Conservation (phyloP, 441 rosid species). For the Metrosideros polymorpha region DNA sequence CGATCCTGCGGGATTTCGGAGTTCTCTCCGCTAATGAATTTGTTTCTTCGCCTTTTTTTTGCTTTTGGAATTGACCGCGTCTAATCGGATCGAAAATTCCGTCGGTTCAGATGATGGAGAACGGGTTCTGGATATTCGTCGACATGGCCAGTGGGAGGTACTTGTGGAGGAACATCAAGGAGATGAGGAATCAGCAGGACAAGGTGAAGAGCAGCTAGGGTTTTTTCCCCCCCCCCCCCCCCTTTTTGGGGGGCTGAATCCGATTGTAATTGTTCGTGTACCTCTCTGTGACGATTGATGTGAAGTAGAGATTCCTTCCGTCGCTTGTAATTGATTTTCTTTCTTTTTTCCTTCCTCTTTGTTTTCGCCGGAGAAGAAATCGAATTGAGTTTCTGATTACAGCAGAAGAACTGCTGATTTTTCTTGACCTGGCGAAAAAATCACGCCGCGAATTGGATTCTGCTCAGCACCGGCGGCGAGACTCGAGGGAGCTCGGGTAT, state of each 20-base stretch:
- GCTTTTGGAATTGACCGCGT: background rate
- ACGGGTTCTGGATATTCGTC: slow-evolving; percentile 91
- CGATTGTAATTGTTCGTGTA: background rate
- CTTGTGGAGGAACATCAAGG: slow-evolving; percentile 74
- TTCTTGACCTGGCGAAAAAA: background rate
- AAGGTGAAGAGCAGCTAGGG: slow-evolving; percentile 8
- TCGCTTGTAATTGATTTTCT: background rate
- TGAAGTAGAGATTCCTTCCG: background rate
- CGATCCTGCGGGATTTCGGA: background rate
- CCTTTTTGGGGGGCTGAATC: background rate
- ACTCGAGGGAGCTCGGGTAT: background rate
- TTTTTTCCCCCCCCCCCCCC: background rate
- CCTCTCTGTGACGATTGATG: background rate
- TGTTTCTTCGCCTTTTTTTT: background rate
- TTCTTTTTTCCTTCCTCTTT: background rate
- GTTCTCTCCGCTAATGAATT: background rate
- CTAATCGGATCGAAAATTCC: background rate
- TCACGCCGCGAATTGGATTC: background rate
- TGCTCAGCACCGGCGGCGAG: background rate
- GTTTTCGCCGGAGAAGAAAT: background rate
- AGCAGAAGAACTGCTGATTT: background rate
- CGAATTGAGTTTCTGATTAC: background rate
- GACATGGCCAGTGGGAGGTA: slow-evolving; percentile 96
- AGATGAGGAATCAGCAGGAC: slow-evolving; percentile 32
- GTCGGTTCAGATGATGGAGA: slow-evolving; percentile 46